phyloP scores from a whole-genome alignment of 306 rosid species.

The Neltuma alba region DNA sequence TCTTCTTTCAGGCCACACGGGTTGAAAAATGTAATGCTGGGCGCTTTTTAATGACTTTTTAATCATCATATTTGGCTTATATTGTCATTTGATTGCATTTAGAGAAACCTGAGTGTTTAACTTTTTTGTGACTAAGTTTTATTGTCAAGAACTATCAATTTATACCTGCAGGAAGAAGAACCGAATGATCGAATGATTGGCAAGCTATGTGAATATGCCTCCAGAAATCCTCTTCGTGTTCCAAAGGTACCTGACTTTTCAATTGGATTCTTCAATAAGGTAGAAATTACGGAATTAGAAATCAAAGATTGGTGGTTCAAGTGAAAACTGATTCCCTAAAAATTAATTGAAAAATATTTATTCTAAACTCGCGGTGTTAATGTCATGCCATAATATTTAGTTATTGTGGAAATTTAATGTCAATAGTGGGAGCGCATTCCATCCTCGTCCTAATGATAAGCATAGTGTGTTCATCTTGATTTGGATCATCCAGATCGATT shows the following conservation, averaged over 20 bases:
- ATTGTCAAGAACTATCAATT: slow-evolving; percentile 9
- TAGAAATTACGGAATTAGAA: not conserved
- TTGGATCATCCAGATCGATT: no score
- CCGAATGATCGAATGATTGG: slow-evolving; percentile 83
- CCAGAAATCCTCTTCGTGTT: slow-evolving; percentile 85
- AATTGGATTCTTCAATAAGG: not conserved
- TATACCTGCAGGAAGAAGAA: slow-evolving; percentile 65
- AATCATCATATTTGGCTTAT: not conserved
- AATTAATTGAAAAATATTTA: not conserved
- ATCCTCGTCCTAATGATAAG: no score
- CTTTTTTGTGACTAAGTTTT: slow-evolving; percentile 8
- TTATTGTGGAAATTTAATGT: slow-evolving; percentile 1
- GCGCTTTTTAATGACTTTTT: not conserved
- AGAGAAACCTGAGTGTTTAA: not conserved
- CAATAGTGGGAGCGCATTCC: no score
- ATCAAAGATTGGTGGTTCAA: not conserved
- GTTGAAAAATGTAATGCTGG: not conserved
- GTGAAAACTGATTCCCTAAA: not conserved
- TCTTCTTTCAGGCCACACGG: not conserved
- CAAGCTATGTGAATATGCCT: slow-evolving; percentile 82
- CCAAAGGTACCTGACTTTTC: slow-evolving; percentile 56
- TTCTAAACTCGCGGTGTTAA: not conserved
- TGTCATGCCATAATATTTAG: no score
- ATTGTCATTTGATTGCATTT: not conserved
- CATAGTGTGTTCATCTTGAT: no score